Evolutionary conservation across 2,329 filamentous ascomycete genomes (phyloP), one percentile per base, ranked within the genome.

Genomic region (Chaetomiaceae sp.): DNA sequence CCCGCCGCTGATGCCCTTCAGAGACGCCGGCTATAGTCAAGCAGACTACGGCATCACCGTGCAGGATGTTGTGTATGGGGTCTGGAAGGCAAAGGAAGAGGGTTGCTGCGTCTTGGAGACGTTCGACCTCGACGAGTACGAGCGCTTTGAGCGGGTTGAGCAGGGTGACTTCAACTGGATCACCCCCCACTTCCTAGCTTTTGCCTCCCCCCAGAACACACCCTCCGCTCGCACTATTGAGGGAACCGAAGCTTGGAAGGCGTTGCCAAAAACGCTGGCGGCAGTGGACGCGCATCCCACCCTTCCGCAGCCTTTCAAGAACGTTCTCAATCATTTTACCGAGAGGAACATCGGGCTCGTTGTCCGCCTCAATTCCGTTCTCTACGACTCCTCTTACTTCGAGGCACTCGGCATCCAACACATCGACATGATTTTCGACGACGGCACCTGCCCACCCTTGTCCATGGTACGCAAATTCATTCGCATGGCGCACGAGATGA

Each of bases 101-200:
- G 86, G 87, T 43, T 85, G 95, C 64, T 95, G 91, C 66, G 88
- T 89, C 50, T 76, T 99, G 55, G 90, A 95, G 67, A 90, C 94
- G 68, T 99, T 99, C 67, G 91, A 92, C 65, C 80, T 99, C 18
- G 91, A 96, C 73, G 90, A 96, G 81, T 99, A 99, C 69, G 94
- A 99, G 73, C 87, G 82, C 68, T 99, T 83, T 64, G 94, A 99
- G 74, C 82, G 94, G 54, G 94, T 99, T 18, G 94, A 99, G 69
- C 90, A 96, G 77, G 94, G 94, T 58, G 94, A 99, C 73, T 99
- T 99, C 86, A 99, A 99, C 81, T 99, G 94, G 94, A 82, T 99
- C 54, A 95, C 91, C 5, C 91, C 92, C 8, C 78, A 91, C 66
- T 99, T 99, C 74, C 81, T 99, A 47, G 94, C 94, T 20, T 97